These are phyloP conservation scores for Nectriaceae sp. DNA, from an alignment of 2,329 filamentous ascomycete genomes.

Conservation along the genomic window DNA sequence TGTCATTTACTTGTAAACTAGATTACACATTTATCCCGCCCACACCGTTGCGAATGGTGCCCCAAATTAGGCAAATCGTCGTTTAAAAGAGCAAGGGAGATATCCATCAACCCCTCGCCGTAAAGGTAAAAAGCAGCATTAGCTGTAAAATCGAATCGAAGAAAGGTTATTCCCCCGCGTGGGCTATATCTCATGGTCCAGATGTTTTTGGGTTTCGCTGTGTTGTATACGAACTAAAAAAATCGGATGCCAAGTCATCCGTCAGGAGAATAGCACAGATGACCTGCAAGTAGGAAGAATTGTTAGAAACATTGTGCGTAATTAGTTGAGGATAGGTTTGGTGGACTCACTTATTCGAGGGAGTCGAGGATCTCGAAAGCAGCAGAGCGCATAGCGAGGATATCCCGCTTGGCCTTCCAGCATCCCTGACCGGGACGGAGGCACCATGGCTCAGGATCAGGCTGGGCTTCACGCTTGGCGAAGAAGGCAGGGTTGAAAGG, in stretches of 20 bases:
- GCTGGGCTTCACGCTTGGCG: constrained; percentile 33
- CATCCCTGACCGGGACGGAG: constrained; percentile 33
- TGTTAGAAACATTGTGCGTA: neutral
- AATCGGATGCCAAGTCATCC: constrained; percentile 7
- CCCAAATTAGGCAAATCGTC: constrained; percentile 15
- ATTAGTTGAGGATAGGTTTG: neutral
- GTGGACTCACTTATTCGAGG: constrained; percentile 21
- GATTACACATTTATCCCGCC: constrained; percentile 14
- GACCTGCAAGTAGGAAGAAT: neutral
- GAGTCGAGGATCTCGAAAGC: constrained; percentile 30
- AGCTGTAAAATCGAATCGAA: constrained; percentile 15
- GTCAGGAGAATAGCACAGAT: neutral
- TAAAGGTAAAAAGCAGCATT: constrained; percentile 9
- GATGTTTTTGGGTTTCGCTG: constrained; percentile 3
- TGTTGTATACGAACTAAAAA: neutral
- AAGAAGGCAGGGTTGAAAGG: constrained; percentile 35
- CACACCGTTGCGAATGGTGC: constrained; percentile 17
- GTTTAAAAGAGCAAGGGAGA: constrained; percentile 21
- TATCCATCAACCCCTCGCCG: constrained; percentile 21
- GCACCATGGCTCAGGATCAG: constrained; percentile 26
- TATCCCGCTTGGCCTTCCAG: constrained; percentile 42
- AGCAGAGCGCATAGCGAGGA: constrained; percentile 27
- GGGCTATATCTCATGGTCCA: constrained; percentile 4
- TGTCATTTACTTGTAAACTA: neutral
- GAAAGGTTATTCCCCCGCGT: constrained; percentile 7